Evolutionary conservation across 768 basidiomycete species (phyloP).

Genomic region (Boletus huronensis): DNA sequence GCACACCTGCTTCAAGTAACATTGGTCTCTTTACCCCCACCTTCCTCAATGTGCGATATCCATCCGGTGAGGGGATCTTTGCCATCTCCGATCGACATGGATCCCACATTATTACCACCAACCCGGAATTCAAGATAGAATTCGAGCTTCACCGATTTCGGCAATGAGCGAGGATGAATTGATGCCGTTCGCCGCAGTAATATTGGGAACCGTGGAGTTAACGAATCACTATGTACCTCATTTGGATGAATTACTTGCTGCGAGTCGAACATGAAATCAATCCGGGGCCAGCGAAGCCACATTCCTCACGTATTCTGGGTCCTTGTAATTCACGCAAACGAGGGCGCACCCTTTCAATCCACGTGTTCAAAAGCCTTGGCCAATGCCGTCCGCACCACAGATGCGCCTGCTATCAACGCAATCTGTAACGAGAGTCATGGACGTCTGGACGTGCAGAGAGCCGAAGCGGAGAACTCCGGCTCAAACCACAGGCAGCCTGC

Average conservation of each 20-base stretch:
- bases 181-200: too few species aligned
- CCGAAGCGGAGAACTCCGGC: background rate
- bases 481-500: background rate
- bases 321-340: conserved; percentile 85
- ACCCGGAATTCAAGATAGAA: too few species aligned
- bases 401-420: conserved; percentile 80
- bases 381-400: conserved; percentile 68
- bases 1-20: conserved; percentile 56
- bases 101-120: too few species aligned
- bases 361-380: conserved; percentile 80
- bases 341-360: conserved; percentile 70
- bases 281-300: conserved; percentile 75
- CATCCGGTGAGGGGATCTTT: too few species aligned
- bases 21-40: conserved; percentile 66
- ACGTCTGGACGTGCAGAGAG: too few species aligned
- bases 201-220: conserved; percentile 73
- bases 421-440: conserved; percentile 44
- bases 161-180: too few species aligned
- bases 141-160: too few species aligned
- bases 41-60: too few species aligned
- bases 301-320: conserved; percentile 67
- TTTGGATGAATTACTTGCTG: conserved; percentile 94
- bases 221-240: conserved; percentile 77
- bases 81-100: too few species aligned
- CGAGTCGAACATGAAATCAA: conserved; percentile 1